Conservation (phyloP, 768 basidiomycete species). For the Lentinula aciculospora region DNA sequence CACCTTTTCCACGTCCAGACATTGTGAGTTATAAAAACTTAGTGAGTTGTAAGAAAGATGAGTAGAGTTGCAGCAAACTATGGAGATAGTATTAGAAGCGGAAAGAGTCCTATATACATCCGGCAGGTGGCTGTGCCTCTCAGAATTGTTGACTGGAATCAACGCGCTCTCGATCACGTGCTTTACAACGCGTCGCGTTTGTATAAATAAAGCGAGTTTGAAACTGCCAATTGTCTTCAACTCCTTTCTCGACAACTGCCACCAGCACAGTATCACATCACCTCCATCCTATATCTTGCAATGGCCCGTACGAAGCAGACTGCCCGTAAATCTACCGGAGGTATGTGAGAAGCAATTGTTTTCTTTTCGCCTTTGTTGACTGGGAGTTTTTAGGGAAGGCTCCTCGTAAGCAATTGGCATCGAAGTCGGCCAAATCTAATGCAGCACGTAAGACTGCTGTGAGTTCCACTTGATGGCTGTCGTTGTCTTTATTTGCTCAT, state of each 20-base stretch:
- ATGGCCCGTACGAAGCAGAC: slow-evolving; percentile 58
- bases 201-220: slow-evolving; percentile 19
- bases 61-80: not conserved
- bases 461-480: not conserved
- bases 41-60: not conserved
- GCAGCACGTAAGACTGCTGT: slow-evolving; percentile 44
- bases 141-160: slow-evolving; percentile 14
- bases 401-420: slow-evolving; percentile 50
- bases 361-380: not conserved
- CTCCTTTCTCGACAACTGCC: not conserved
- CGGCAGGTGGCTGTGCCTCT: slow-evolving; percentile 22
- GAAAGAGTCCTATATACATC: slow-evolving; percentile 18
- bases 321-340: slow-evolving; percentile 53
- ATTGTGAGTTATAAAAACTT: slow-evolving; percentile 27
- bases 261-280: not conserved
- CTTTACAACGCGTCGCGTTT: slow-evolving; percentile 15
- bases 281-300: slow-evolving; percentile 6
- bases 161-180: slow-evolving; percentile 16
- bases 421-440: slow-evolving; percentile 31
- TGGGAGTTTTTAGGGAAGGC: slow-evolving; percentile 33
- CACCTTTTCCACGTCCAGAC: slow-evolving; percentile 87
- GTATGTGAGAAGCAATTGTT: slow-evolving; percentile 17
- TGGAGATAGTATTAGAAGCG: not conserved
- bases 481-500: not conserved
- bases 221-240: not conserved